A percentile compares a stretch with the other conserved stretches of the same genome.
Evolutionary conservation across 2,329 filamentous ascomycete genomes (phyloP).

Genomic region (Apiospora kogelbergensis): DNA sequence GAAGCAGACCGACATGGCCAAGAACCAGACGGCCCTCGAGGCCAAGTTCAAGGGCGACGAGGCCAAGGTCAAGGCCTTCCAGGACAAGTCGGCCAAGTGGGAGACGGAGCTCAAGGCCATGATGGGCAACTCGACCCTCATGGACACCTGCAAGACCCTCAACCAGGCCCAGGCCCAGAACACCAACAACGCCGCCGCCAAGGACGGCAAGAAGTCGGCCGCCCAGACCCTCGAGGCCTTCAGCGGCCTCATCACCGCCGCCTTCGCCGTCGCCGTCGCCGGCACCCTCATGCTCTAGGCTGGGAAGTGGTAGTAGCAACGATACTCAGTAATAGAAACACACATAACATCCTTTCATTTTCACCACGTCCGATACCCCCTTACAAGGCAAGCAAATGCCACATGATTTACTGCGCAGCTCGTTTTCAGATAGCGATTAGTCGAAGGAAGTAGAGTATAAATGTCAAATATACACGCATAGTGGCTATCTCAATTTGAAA

Average conservation of each 20-base stretch:
- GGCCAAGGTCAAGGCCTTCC: slow-evolving; percentile 34
- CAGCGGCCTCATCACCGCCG: slow-evolving; percentile 11
- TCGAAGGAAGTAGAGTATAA: not conserved
- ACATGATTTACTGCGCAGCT: not conserved
- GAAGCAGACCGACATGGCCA: slow-evolving; percentile 30
- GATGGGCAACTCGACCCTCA: slow-evolving; percentile 36
- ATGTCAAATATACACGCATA: not conserved
- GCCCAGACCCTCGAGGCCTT: slow-evolving; percentile 12
- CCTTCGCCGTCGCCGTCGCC: slow-evolving; percentile 8
- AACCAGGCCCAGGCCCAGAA: slow-evolving; percentile 9
- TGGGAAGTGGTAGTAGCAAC: not conserved
- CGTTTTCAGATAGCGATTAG: not conserved
- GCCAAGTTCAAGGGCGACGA: slow-evolving; percentile 33
- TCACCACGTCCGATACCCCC: slow-evolving; percentile 1
- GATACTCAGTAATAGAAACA: not conserved
- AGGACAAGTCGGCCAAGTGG: slow-evolving; percentile 34
- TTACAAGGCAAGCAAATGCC: not conserved
- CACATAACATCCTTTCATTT: not conserved
- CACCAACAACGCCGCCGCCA: slow-evolving; percentile 1
- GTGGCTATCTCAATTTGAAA: too few species aligned
- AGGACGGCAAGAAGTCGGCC: slow-evolving; percentile 8
- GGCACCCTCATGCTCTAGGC: slow-evolving; percentile 12
- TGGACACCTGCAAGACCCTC: slow-evolving; percentile 29
- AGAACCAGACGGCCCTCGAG: slow-evolving; percentile 35
- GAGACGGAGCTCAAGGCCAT: slow-evolving; percentile 31